These are phyloP conservation scores for Eucalyptus victrix DNA, from an alignment of 345 rosid species.

Conservation along the genomic window DNA sequence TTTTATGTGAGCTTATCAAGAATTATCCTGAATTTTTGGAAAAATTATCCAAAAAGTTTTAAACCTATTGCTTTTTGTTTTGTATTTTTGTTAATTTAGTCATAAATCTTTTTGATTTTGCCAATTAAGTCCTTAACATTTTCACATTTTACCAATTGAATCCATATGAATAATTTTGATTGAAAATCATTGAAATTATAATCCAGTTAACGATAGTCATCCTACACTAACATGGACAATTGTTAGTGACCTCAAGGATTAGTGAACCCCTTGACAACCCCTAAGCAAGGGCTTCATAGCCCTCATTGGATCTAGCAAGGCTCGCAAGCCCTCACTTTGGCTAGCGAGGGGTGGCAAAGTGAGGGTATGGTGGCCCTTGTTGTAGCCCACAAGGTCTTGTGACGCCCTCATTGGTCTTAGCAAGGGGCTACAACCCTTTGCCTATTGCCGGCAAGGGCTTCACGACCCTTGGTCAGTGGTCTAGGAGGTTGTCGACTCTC, in stretches of 20 bases:
- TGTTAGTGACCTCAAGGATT: background rate
- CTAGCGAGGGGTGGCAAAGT: fast-evolving
- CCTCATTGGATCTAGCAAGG: too few species aligned
- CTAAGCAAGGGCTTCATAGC: background rate
- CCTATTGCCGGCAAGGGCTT: fast-evolving
- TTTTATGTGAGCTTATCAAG: background rate
- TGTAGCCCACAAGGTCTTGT: fast-evolving
- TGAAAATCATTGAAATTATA: background rate
- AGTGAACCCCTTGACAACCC: too few species aligned
- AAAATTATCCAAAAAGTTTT: background rate
- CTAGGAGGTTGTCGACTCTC: fast-evolving
- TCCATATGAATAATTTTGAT: fast-evolving
- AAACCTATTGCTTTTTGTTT: background rate
- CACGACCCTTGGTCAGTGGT: fast-evolving
- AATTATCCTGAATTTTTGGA: too few species aligned
- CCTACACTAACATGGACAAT: fast-evolving
- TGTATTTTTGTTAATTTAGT: background rate
- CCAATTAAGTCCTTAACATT: fast-evolving
- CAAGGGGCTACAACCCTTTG: too few species aligned
- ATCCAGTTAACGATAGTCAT: fast-evolving
- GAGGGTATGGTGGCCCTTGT: background rate
- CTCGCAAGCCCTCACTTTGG: background rate
- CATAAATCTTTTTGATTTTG: too few species aligned
- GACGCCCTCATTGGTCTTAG: background rate
- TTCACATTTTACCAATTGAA: too few species aligned